Evolutionary conservation across 495 filamentous ascomycete species (phyloP), one percentile per base, ranked within the genome.

Genomic region (Mycothermus thermophilus): DNA sequence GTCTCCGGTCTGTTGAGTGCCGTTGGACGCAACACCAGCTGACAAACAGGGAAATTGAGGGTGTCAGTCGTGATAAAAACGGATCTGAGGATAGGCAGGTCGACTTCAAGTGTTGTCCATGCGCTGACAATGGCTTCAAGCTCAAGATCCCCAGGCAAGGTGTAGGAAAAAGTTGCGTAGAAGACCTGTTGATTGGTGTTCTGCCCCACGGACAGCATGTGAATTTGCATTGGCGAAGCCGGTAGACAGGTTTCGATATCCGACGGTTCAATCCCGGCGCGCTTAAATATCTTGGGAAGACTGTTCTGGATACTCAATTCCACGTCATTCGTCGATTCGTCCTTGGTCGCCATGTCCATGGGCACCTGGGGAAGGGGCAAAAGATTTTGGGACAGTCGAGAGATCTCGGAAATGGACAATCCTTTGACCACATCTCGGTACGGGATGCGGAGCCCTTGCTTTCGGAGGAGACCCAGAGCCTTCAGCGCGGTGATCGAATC

Each of bases 401-500:
- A 53, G 43, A 88, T 78, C 6, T 71, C 68, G 3, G 57, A 47
- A 10, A 85, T 60, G 1, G 72, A 81, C n/a, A 59, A 61, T 1
- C 76, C 72, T 38, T 62, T 65, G 2, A 87, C 54, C 29, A 90
- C 69, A 22, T 80, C 71, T 7, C 78, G 70, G 9, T 84, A 75
- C 20, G 63, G 60, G 1, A 84, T 50, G 3, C 53, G 54, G 3
- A 86, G 48, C 0, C 64, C 69, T 24, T 69, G 58, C 27, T 72
- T 75, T 13, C 71, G 68, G 8, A 86, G 60, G n/a, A 77, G 55
- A 0, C 74, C 65, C 15, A 75, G 71, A 11, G 79, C 66, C 30
- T 79, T 76, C 53, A 94, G 86, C 8, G 84, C 81, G 34, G 79
- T 82, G 47, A 96, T 83, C 3, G 87, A 94, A 50, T 96, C 87